Percentiles rank a stretch among this genome's conserved stretches.
phyloP scores from a whole-genome alignment of 176 grass and related monocot species.

The Eragrostis nindensis region DNA sequence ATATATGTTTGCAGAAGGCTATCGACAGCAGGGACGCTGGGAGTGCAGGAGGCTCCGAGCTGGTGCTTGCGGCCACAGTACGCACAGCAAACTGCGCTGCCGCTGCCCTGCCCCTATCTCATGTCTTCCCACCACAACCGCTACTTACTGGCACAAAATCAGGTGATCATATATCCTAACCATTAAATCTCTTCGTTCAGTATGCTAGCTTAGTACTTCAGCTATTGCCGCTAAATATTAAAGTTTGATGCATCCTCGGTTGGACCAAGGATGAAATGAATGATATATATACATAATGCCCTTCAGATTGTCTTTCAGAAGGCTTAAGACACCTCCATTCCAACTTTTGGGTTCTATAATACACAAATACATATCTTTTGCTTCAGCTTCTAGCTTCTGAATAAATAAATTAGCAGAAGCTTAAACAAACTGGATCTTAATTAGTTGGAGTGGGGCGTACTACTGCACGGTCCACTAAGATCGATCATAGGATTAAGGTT shows the following conservation, averaged over 20 bases:
- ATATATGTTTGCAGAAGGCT: conserved; percentile 34
- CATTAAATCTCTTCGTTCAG: not conserved
- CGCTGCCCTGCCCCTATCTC: conserved; percentile 50
- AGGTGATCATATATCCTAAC: conserved; percentile 29
- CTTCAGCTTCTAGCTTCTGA: not conserved
- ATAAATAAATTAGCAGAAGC: not conserved
- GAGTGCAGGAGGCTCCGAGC: not conserved
- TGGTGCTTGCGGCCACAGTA: conserved; percentile 36
- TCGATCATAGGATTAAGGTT: not conserved
- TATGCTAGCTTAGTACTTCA: not conserved
- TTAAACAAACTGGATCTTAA: not conserved
- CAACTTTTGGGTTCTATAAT: too few relatives aligned
- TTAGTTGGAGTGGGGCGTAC: not conserved
- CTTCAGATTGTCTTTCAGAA: too few relatives aligned
- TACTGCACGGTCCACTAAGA: not conserved
- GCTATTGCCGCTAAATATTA: not conserved
- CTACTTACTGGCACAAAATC: conserved; percentile 45
- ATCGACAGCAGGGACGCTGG: not conserved
- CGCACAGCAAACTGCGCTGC: conserved; percentile 3
- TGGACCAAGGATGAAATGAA: not conserved
- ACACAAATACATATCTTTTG: not conserved
- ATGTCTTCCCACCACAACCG: conserved; percentile 45
- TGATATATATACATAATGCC: too few relatives aligned
- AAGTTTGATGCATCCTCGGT: too few relatives aligned
- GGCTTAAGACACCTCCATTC: too few relatives aligned